phyloP scores from a whole-genome alignment of 495 filamentous ascomycete species.

The Hypoxylon rickii region DNA sequence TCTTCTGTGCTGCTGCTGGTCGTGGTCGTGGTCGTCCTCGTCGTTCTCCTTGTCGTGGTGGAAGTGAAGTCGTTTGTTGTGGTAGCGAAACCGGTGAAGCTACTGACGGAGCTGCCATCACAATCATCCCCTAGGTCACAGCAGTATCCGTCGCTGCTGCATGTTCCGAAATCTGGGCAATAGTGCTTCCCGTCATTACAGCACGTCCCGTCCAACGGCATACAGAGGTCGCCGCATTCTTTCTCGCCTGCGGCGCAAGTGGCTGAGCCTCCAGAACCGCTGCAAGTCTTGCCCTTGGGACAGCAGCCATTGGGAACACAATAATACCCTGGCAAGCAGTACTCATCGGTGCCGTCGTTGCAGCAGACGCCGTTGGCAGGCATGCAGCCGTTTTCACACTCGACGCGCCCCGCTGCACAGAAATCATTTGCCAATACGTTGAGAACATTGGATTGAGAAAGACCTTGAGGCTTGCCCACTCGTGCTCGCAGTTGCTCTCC shows the following conservation, averaged over 20 bases:
- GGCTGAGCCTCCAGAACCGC: slow-evolving; percentile 1
- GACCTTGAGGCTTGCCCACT: slow-evolving; percentile 19
- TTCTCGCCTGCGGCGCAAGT: not conserved
- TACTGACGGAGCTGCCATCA: slow-evolving; percentile 6
- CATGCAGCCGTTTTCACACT: slow-evolving; percentile 28
- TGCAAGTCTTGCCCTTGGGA: slow-evolving; percentile 26
- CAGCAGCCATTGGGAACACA: slow-evolving; percentile 32
- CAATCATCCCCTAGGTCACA: slow-evolving; percentile 30
- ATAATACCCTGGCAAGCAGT: slow-evolving; percentile 30
- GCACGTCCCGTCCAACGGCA: slow-evolving; percentile 32
- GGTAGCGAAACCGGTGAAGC: slow-evolving; percentile 3
- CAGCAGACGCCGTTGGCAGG: slow-evolving; percentile 19
- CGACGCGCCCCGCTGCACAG: slow-evolving; percentile 12
- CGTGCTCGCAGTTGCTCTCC: slow-evolving; percentile 21
- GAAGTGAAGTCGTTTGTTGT: slow-evolving; percentile 14
- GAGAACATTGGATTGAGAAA: slow-evolving; percentile 19
- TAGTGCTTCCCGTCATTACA: slow-evolving; percentile 22
- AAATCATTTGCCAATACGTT: slow-evolving; percentile 18
- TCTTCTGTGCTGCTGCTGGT: not conserved
- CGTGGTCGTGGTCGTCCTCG: slow-evolving; percentile 16
- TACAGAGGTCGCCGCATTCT: slow-evolving; percentile 27
- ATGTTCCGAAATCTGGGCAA: slow-evolving; percentile 32
- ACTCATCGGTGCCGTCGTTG: slow-evolving; percentile 33
- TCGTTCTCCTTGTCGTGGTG: slow-evolving; percentile 24
- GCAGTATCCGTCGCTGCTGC: slow-evolving; percentile 28